Evolutionary conservation across 2,329 filamentous ascomycete species (phyloP).

Genomic region (Epichloe baconii): DNA sequence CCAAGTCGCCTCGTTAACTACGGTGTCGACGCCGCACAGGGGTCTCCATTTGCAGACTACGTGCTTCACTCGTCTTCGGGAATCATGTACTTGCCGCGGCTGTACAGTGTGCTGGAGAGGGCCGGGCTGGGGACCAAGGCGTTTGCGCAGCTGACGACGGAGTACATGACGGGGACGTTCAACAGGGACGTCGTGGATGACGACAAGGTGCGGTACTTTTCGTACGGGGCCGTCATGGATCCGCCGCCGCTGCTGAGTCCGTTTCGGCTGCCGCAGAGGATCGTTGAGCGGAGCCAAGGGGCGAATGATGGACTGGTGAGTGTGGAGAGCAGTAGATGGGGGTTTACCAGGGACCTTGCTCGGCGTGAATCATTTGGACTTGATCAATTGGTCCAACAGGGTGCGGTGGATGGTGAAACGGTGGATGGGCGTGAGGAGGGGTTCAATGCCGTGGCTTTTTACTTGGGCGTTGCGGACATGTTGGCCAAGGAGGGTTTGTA

Average conservation of each 20-base stretch:
- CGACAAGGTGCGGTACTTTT: constrained; percentile 43
- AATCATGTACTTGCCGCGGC: constrained; percentile 36
- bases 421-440: constrained; percentile 37
- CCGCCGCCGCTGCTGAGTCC: constrained; percentile 48
- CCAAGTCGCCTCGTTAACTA: constrained; percentile 37
- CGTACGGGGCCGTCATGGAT: constrained; percentile 42
- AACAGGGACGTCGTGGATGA: constrained; percentile 44
- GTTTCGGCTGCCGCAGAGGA: constrained; percentile 38
- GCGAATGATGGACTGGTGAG: constrained; percentile 57
- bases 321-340: constrained; percentile 48
- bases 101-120: constrained; percentile 36
- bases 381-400: constrained; percentile 57
- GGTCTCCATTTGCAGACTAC: constrained; percentile 42
- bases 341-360: constrained; percentile 48
- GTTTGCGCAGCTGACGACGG: constrained; percentile 46
- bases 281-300: constrained; percentile 40
- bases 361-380: constrained; percentile 48
- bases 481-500: constrained; percentile 50
- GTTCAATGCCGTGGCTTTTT: constrained; percentile 57
- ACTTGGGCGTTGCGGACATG: constrained; percentile 56
- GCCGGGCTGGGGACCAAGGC: constrained; percentile 45
- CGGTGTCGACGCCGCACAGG: constrained; percentile 41
- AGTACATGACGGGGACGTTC: constrained; percentile 45
- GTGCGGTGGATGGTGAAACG: constrained; percentile 40
- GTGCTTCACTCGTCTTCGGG: constrained; percentile 28